Evolutionary conservation across 352 stramenopile genomes (phyloP), one percentile per base, ranked within the genome.

Genomic region (Globisporangium irregulare): DNA sequence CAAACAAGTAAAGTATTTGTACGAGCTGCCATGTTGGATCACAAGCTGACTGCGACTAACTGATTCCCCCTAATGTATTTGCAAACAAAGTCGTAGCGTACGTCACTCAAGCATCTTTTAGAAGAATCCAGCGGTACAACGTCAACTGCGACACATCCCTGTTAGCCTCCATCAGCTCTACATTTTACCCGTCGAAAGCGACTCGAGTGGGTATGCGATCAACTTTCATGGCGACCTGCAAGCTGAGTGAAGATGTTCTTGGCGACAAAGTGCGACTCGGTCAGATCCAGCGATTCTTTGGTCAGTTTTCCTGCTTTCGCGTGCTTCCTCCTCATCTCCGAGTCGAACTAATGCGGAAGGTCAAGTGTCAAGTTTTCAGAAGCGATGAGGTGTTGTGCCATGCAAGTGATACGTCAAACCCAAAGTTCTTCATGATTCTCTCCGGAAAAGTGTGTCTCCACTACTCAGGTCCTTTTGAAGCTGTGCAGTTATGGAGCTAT

Each of bases 401-500:
- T 12, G 58, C 61, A 0, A 54, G 29, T 5, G 67, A 74, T 14
- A 58, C 64, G 8, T 61, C 66, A 4, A 63, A 59, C 34, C 69
- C 69, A 0, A 73, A 59, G 14, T 69, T 87, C 59, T 57, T 77
- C 18, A 78, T 87, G 58, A 59, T 87, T 4, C 57, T 87, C 18
- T 74, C 74, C n/a, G 75, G 79, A 0, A 73, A 72, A 25, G 53
- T 82, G 1, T 85, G 77, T 51, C 70, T 86, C 4, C 77, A 84
- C 50, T 48, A 59, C 18, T 7, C 48, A 0, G 51, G 61, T n/a
- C 62, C 66, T 10, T 25, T 50, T 7, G 73, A 82, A 59, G 69
- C 68, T 38, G 29, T 22, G 2, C 32, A 67, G n/a, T 55, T 79
- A 10, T 64, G 50, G 24, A 22, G 34, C 29, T 56, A 59, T 6